These are phyloP conservation scores for Pseudonitzschia multistriata DNA, from an alignment of 108 stramenopile species.

Conservation along the genomic window DNA sequence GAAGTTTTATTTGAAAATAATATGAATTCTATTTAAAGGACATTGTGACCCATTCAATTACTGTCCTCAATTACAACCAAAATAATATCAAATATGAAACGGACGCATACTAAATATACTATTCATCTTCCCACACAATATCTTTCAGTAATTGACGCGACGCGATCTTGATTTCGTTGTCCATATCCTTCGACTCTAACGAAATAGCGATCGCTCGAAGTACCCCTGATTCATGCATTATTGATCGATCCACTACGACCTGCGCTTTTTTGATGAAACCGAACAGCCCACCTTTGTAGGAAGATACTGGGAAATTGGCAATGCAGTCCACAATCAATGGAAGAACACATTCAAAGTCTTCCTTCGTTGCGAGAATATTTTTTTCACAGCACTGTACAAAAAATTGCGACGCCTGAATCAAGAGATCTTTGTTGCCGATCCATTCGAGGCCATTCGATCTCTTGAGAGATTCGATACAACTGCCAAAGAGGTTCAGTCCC, in stretches of 20 bases:
- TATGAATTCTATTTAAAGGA: too few species aligned
- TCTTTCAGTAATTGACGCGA: slow-evolving; percentile 6
- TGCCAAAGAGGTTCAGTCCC: background rate
- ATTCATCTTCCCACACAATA: background rate
- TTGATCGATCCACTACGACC: background rate
- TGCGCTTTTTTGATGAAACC: background rate
- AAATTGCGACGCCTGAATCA: slow-evolving; percentile 5
- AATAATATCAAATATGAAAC: too few species aligned
- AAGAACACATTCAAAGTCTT: background rate
- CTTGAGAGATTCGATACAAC: background rate
- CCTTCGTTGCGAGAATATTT: slow-evolving; percentile 1
- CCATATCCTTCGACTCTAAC: background rate
- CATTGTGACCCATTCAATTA: background rate
- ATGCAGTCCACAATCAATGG: slow-evolving; percentile 7
- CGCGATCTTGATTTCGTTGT: background rate
- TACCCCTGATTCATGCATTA: slow-evolving; percentile 1
- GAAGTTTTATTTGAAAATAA: too few species aligned
- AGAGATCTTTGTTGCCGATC: background rate
- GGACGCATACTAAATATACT: too few species aligned
- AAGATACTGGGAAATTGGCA: background rate
- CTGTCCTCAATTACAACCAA: too few species aligned
- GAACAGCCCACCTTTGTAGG: background rate
- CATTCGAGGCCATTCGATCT: background rate
- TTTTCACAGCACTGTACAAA: slow-evolving; percentile 5
- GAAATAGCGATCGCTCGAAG: slow-evolving; percentile 5